These are phyloP conservation scores for Pilaira anomala DNA, from an alignment of 192 early-diverging fungal species.

Conservation along the genomic window DNA sequence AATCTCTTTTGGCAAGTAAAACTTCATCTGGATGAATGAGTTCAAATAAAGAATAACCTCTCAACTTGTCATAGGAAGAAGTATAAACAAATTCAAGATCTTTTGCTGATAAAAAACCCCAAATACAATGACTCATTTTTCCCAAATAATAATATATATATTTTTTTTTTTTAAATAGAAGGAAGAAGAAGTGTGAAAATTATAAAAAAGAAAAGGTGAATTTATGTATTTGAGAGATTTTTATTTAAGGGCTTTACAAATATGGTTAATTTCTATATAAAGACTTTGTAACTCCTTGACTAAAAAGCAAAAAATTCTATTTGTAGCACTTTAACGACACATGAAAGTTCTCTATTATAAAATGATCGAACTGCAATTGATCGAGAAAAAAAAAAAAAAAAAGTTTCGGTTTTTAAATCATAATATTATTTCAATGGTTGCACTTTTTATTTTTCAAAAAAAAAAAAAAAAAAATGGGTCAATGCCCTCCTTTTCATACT, in stretches of 20 bases:
- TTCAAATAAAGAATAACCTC: conserved; percentile 18
- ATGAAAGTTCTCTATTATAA: conserved; percentile 11
- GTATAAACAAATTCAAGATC: conserved; percentile 19
- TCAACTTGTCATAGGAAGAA: conserved; percentile 13
- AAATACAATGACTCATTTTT: conserved; percentile 17
- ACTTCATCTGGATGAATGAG: conserved; percentile 31
- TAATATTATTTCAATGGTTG: too few relatives aligned
- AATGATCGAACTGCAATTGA: conserved; percentile 17
- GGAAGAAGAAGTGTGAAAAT: neutral
- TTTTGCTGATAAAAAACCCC: conserved; percentile 18
- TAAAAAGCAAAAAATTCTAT: conserved; percentile 1
- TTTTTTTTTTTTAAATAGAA: neutral
- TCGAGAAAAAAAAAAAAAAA: neutral
- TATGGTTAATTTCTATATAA: too few relatives aligned
- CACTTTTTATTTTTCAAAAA: too few relatives aligned
- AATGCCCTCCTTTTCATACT: neutral
- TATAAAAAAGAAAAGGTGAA: conserved; percentile 1
- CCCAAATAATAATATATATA: too few relatives aligned
- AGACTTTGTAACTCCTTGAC: too few relatives aligned
- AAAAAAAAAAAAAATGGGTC: too few relatives aligned
- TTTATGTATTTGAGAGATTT: neutral
- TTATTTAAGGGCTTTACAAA: neutral
- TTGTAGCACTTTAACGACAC: neutral
- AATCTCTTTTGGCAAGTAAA: conserved; percentile 16
- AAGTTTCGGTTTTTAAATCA: too few relatives aligned